Evolutionary conservation across 2,329 filamentous ascomycete species (phyloP).

Genomic region (Incumbomyces lentus): DNA sequence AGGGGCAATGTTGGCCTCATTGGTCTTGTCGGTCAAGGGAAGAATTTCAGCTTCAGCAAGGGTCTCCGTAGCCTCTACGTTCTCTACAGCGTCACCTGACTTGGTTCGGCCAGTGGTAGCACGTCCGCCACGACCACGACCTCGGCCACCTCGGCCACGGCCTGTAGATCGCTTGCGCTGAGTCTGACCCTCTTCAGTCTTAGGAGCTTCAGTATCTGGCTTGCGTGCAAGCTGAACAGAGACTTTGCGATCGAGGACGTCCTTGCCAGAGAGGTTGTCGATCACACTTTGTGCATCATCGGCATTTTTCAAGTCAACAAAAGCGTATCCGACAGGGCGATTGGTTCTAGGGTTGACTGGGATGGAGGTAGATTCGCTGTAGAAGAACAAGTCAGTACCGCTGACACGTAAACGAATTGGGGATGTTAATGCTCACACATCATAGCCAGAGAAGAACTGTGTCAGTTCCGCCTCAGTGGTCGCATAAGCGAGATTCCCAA

Average conservation of each 20-base stretch:
- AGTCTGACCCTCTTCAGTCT: slow-evolving; percentile 63
- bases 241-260: slow-evolving; percentile 97
- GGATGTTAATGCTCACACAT: slow-evolving; percentile 65
- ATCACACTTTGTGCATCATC: slow-evolving; percentile 94
- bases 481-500: slow-evolving; percentile 99
- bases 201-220: slow-evolving; percentile 65
- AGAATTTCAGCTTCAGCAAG: slow-evolving; percentile 37
- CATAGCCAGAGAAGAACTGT: slow-evolving; percentile 98
- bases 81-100: slow-evolving; percentile 24
- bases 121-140: slow-evolving; percentile 54
- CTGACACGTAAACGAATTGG: background rate
- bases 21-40: slow-evolving; percentile 52
- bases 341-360: slow-evolving; percentile 98
- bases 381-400: slow-evolving; percentile 7
- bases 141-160: slow-evolving; percentile 51
- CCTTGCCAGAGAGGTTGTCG: slow-evolving; percentile 87
- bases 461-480: slow-evolving; percentile 99
- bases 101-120: slow-evolving; percentile 59
- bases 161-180: slow-evolving; percentile 46
- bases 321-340: slow-evolving; percentile 96
- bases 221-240: slow-evolving; percentile 97
- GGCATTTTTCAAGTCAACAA: slow-evolving; percentile 93
- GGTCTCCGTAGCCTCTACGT: slow-evolving; percentile 26
- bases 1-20: slow-evolving; percentile 29
- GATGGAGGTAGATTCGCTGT: slow-evolving; percentile 94